Conservation (phyloP, 306 rosid genomes). For the Castanea mollissima region DNA sequence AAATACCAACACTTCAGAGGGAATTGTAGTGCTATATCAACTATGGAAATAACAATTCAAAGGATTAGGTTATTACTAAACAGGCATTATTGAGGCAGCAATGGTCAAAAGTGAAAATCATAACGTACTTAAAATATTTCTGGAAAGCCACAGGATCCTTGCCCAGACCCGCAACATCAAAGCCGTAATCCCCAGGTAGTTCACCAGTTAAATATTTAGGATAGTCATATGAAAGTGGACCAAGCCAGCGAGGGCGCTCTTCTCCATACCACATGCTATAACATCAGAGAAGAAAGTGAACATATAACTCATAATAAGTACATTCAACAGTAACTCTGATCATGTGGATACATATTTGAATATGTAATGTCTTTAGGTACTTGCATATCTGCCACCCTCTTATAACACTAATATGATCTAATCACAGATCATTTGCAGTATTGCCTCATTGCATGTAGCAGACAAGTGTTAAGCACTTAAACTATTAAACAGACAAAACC, state of each 20-base stretch:
- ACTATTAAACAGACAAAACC: neutral
- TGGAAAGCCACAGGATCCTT: conserved; percentile 68
- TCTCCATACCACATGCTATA: conserved; percentile 87
- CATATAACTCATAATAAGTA: neutral
- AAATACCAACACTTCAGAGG: neutral
- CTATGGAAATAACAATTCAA: neutral
- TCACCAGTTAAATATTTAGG: conserved; percentile 82
- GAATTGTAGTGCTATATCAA: neutral
- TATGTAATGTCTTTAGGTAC: neutral
- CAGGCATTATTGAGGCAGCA: conserved; percentile 19
- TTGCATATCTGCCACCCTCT: neutral
- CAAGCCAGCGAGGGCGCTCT: conserved; percentile 90
- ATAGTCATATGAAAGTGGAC: conserved; percentile 80
- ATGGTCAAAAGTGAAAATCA: conserved; percentile 7
- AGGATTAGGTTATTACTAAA: conserved; percentile 5
- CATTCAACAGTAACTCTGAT: conserved; percentile 1
- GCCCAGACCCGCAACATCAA: conserved; percentile 74
- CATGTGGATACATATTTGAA: neutral
- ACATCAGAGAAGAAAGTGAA: conserved; percentile 12
- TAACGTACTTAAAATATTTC: conserved; percentile 73
- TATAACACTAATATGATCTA: neutral
- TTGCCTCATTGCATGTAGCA: neutral
- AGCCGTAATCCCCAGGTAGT: conserved; percentile 91
- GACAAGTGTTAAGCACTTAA: neutral
- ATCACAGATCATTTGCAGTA: neutral